phyloP scores from a whole-genome alignment of 345 rosid genomes.

The Pelargonium nanum region DNA sequence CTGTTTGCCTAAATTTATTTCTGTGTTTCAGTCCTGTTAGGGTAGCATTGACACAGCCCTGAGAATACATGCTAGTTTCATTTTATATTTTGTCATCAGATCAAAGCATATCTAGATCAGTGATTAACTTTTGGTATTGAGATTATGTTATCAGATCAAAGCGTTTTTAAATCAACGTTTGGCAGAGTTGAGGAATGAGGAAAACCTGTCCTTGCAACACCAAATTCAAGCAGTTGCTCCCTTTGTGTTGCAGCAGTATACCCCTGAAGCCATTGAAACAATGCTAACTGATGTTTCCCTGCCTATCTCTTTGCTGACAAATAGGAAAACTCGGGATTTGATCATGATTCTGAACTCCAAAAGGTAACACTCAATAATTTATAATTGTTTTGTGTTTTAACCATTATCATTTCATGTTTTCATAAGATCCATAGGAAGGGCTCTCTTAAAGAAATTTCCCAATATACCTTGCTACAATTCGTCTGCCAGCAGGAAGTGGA shows the following conservation, averaged over 20 bases:
- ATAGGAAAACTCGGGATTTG: conserved; percentile 68
- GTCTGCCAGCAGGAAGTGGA: not conserved
- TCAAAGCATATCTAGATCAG: not conserved
- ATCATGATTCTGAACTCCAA: conserved; percentile 93
- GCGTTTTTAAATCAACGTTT: conserved; percentile 72
- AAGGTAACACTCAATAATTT: conserved; percentile 38
- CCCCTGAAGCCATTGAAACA: conserved; percentile 63
- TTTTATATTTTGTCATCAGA: not conserved
- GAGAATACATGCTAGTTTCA: not conserved
- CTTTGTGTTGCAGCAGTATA: conserved; percentile 77
- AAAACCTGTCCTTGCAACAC: conserved; percentile 77
- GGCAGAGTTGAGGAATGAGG: conserved; percentile 63
- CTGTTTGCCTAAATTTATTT: not conserved
- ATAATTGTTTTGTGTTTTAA: conserved; percentile 6
- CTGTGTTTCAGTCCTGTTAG: not conserved
- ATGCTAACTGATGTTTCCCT: conserved; percentile 54
- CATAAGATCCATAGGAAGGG: not conserved
- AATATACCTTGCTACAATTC: not conserved
- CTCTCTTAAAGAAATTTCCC: not conserved
- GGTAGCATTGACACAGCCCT: not conserved
- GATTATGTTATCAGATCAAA: conserved; percentile 45
- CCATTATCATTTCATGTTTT: not conserved
- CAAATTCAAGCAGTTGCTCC: conserved; percentile 90
- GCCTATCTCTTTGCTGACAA: conserved; percentile 69
- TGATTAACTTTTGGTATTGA: conserved; percentile 10